Base-by-base conservation (phyloP, 2,329 filamentous ascomycete species). In the Metarhizium rileyi region DNA sequence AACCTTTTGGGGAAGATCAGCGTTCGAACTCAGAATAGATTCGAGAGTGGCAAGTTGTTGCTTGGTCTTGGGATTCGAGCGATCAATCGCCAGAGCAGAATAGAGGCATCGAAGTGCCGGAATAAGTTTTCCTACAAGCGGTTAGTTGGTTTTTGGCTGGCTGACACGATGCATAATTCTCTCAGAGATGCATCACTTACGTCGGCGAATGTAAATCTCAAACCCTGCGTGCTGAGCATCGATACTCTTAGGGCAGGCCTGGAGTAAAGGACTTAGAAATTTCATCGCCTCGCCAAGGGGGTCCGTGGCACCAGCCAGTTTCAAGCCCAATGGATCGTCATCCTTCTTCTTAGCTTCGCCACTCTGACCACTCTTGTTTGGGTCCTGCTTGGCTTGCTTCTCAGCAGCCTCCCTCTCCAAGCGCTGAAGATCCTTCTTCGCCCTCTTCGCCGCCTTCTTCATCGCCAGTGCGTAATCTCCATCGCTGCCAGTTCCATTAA, bases 391-490 rank as follows among this genome's bases (percentile, higher is more conserved):
- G 33, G 85, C 82, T 20, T 81, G 80, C 61, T 83, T 87, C 57
- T 90, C 88, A 25, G 84, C 84, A 38, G 90, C 87, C 56, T 87
- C 84, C 61, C 87, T 83, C 65, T 90, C 86, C 30, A 84, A 53
- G 12, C 70, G 67, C 58, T 73, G 69, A 52, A 70, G 66, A 59
- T 91, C 88, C 64, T 87, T 93, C 69, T 85, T 88, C 1, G 89
- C 87, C 72, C 95, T 95, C 73, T 95, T 95, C 26, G 85, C 76
- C 0, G 87, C 88, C 73, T 91, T 95, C 73, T 91, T 95, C 57
- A 80, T 81, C 59, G 91, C 88, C 20, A 80, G 73, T 1, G 81
- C 71, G 52, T 81, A 80, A 9, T 82, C 77, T 2, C 70, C 71
- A 44, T 70, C 65, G n/a, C 70, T 73, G 27, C 74, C 72, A 25